These are phyloP conservation scores for Scheffersomyces lignosus DNA, from an alignment of 805 yeast genomes.

Conservation along the genomic window DNA sequence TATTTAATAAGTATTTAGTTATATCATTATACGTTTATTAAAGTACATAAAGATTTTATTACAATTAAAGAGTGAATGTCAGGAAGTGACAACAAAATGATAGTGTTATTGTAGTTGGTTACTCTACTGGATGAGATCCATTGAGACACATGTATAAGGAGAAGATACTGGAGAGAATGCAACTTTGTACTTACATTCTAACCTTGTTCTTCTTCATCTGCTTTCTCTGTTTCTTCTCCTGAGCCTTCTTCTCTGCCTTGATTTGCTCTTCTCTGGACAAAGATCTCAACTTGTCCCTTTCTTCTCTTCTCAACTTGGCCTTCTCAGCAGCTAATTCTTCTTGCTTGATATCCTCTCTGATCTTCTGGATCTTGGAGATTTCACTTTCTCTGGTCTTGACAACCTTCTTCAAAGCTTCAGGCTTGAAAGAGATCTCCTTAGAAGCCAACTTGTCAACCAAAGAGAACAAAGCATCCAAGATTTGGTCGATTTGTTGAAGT, in stretches of 20 bases:
- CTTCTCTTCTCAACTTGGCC: constrained; percentile 65
- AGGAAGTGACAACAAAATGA: no score
- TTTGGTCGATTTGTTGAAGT: constrained; percentile 45
- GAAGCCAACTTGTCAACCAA: constrained; percentile 60
- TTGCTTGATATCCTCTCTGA: constrained; percentile 60
- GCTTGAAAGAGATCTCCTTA: constrained; percentile 53
- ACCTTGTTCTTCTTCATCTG: constrained; percentile 60
- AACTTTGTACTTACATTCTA: constrained; percentile 34
- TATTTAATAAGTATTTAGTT: no score
- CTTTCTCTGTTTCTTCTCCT: constrained; percentile 80
- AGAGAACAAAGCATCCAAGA: constrained; percentile 57
- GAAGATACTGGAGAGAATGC: no score
- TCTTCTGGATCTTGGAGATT: constrained; percentile 64
- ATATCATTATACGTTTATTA: no score
- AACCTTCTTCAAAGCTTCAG: constrained; percentile 76
- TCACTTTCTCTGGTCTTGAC: constrained; percentile 77
- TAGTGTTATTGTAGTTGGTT: no score
- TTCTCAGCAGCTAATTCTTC: constrained; percentile 72
- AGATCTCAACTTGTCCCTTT: constrained; percentile 55
- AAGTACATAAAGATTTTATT: no score
- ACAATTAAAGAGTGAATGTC: no score
- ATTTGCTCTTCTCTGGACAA: constrained; percentile 77
- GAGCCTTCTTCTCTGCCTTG: constrained; percentile 73
- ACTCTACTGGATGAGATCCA: no score
- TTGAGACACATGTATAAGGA: no score